Conservation (phyloP, 1,139 yeast species). For the Zygoascus hellenicus region DNA sequence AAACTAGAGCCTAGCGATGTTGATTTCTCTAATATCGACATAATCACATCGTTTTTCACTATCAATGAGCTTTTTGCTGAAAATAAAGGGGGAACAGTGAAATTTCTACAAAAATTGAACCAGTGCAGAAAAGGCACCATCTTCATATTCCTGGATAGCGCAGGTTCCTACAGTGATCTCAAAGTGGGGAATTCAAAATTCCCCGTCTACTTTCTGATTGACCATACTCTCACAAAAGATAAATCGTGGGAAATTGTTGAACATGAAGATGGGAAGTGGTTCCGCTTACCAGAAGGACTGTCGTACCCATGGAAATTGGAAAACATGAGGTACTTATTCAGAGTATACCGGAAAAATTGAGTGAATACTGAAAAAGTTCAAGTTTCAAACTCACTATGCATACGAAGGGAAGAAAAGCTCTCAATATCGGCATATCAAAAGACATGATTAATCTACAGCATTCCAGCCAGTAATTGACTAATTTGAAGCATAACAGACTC, state of each 20-base stretch:
- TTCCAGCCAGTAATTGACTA: background rate
- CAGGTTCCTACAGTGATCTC: slow-evolving; percentile 83
- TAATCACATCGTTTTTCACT: slow-evolving; percentile 73
- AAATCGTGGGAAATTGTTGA: slow-evolving; percentile 65
- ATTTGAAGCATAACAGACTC: background rate
- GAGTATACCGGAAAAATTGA: slow-evolving; percentile 55
- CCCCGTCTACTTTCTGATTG: slow-evolving; percentile 77
- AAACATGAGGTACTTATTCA: slow-evolving; percentile 79
- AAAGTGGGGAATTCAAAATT: slow-evolving; percentile 67
- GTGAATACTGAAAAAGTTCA: slow-evolving; percentile 2
- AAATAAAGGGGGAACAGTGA: slow-evolving; percentile 55
- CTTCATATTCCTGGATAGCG: slow-evolving; percentile 73
- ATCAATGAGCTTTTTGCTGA: slow-evolving; percentile 80
- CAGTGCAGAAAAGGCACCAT: slow-evolving; percentile 51
- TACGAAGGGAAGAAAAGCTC: background rate
- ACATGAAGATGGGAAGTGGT: slow-evolving; percentile 77
- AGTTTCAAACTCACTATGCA: too few species aligned
- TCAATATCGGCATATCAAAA: background rate
- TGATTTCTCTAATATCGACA: slow-evolving; percentile 26
- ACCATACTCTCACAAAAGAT: slow-evolving; percentile 52
- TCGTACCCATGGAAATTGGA: slow-evolving; percentile 69
- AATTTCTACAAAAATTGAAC: slow-evolving; percentile 48
- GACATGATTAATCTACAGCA: background rate
- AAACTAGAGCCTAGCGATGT: slow-evolving; percentile 23
- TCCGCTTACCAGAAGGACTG: slow-evolving; percentile 53